phyloP scores from a whole-genome alignment of 2,329 filamentous ascomycete species.

The Sporothrix globosa region DNA sequence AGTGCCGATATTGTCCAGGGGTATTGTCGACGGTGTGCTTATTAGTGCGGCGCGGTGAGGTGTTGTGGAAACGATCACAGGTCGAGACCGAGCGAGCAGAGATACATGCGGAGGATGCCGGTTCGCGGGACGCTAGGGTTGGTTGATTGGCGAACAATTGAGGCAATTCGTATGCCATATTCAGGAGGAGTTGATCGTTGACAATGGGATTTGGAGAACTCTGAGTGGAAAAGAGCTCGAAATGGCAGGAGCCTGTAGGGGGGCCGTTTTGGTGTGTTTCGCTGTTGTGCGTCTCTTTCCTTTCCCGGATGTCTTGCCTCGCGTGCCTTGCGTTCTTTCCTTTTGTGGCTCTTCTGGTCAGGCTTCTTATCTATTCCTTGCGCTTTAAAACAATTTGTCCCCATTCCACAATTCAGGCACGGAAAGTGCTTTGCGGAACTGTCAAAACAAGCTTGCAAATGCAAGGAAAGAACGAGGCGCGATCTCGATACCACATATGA shows the following conservation, averaged over 20 bases:
- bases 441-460: constrained; percentile 21
- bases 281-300: background rate
- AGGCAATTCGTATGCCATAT: constrained; percentile 7
- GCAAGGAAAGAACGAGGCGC: constrained; percentile 15
- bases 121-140: background rate
- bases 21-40: constrained; percentile 14
- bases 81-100: constrained; percentile 13
- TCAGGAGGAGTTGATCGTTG: background rate
- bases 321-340: constrained; percentile 2
- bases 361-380: background rate
- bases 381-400: background rate
- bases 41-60: constrained; percentile 14
- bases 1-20: constrained; percentile 18
- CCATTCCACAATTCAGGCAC: background rate
- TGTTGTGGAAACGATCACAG: constrained; percentile 17
- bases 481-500: constrained; percentile 1
- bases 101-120: background rate
- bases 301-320: background rate
- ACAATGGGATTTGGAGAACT: constrained; percentile 14
- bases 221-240: background rate
- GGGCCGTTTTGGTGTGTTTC: background rate
- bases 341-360: background rate
- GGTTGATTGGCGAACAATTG: background rate
- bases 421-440: constrained; percentile 15
- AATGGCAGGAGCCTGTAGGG: background rate